Conservation (phyloP, 495 filamentous ascomycete genomes). For the Neurospora africana region DNA sequence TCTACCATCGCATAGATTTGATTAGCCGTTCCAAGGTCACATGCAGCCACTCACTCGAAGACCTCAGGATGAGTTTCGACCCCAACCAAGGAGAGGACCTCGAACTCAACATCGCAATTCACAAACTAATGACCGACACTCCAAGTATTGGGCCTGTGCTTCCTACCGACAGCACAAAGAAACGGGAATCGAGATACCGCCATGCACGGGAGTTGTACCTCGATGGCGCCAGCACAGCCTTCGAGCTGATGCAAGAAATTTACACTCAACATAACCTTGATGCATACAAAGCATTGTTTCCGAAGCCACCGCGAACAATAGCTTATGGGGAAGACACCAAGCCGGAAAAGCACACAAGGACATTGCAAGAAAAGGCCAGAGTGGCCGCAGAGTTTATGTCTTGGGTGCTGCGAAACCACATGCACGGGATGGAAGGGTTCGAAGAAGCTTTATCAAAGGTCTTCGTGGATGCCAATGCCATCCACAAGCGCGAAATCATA, state of each 20-base stretch:
- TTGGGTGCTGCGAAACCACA: neutral
- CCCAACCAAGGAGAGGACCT: conserved; percentile 2
- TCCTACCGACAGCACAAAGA: neutral
- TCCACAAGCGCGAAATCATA: conserved; percentile 28
- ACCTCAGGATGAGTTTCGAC: conserved; percentile 1
- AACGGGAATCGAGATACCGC: neutral
- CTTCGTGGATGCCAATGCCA: conserved; percentile 27
- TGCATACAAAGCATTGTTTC: neutral
- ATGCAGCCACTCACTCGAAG: conserved; percentile 3
- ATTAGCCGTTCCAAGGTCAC: conserved; percentile 1
- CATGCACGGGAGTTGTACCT: neutral
- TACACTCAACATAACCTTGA: neutral
- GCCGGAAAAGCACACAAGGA: neutral
- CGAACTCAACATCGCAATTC: conserved; percentile 11
- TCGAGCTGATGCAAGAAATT: neutral
- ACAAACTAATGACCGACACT: conserved; percentile 4
- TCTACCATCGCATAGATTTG: neutral
- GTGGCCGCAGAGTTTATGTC: neutral
- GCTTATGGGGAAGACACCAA: neutral
- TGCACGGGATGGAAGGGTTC: neutral
- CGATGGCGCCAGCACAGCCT: neutral
- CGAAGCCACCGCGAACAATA: neutral
- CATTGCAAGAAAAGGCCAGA: neutral
- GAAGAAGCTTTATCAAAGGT: conserved; percentile 14
- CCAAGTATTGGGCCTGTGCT: neutral